Conservation (phyloP, 2,329 filamentous ascomycete species). For the Diplodia intermedia region DNA sequence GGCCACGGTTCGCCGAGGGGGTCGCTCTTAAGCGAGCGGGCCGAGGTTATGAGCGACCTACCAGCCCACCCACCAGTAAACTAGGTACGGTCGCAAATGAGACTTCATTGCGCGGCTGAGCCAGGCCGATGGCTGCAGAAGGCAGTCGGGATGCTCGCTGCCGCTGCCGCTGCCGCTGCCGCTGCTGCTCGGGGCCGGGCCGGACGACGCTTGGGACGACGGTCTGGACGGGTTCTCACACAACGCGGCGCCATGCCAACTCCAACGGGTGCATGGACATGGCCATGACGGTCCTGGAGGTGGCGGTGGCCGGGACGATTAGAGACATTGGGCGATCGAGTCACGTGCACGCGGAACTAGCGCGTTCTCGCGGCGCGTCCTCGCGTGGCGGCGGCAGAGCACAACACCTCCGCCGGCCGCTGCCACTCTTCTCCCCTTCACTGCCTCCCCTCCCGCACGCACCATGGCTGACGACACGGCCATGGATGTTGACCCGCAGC, state of each 20-base stretch:
- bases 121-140: background rate
- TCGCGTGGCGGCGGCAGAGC: slow-evolving; percentile 1
- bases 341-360: slow-evolving; percentile 16
- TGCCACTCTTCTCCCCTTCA: background rate
- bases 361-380: slow-evolving; percentile 24
- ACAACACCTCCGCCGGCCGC: slow-evolving; percentile 3
- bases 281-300: background rate
- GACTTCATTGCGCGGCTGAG: background rate
- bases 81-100: background rate
- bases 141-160: too few relatives aligned
- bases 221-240: too few relatives aligned
- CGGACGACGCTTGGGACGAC: too few relatives aligned
- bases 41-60: slow-evolving; percentile 33
- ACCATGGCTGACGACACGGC: slow-evolving; percentile 21
- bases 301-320: background rate
- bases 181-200: too few relatives aligned
- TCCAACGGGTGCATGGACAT: background rate
- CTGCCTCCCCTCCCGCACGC: background rate
- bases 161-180: too few relatives aligned
- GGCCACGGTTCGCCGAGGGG: background rate
- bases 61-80: background rate
- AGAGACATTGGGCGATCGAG: too few relatives aligned
- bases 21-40: slow-evolving; percentile 25
- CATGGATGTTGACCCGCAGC: slow-evolving; percentile 36
- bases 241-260: too few relatives aligned